Conservation (phyloP, 441 rosid genomes). For the Populus hybrid region DNA sequence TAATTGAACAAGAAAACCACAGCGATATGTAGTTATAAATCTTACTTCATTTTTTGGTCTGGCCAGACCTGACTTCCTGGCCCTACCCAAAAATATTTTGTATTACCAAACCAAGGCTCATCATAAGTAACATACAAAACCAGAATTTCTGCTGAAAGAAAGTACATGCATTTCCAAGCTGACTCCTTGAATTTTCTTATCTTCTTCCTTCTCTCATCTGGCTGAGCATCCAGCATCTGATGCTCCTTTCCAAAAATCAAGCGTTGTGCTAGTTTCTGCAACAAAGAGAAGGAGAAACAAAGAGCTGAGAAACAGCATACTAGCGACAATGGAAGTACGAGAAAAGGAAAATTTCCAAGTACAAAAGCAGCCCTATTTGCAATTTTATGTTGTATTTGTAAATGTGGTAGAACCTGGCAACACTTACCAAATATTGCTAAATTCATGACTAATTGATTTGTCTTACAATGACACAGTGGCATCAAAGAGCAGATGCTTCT, state of each 20-base stretch:
- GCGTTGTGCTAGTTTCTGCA: constrained; percentile 63
- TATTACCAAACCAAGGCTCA: constrained; percentile 88
- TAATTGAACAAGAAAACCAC: background rate
- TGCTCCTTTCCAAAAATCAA: constrained; percentile 58
- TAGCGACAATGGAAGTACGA: background rate
- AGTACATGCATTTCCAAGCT: constrained; percentile 93
- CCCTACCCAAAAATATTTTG: constrained; percentile 81
- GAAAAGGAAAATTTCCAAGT: background rate
- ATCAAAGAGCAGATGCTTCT: background rate
- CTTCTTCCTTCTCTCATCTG: constrained; percentile 54
- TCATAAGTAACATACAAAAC: constrained; percentile 62
- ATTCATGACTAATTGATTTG: background rate
- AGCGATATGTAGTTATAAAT: background rate
- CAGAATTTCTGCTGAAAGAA: constrained; percentile 76
- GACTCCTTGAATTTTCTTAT: constrained; percentile 91
- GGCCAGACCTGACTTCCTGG: constrained; percentile 96
- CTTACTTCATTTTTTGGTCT: constrained; percentile 86
- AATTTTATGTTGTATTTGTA: background rate
- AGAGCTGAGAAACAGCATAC: background rate
- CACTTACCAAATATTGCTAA: background rate
- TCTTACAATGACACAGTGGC: background rate
- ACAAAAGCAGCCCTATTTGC: background rate
- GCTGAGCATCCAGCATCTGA: constrained; percentile 34
- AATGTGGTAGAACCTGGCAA: background rate
- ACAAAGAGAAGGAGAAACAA: constrained; percentile 24